Percentiles rank a stretch among this genome's conserved stretches.
Conservation (phyloP, 805 yeast species). For the Saccharomycopsis guyanensis region DNA sequence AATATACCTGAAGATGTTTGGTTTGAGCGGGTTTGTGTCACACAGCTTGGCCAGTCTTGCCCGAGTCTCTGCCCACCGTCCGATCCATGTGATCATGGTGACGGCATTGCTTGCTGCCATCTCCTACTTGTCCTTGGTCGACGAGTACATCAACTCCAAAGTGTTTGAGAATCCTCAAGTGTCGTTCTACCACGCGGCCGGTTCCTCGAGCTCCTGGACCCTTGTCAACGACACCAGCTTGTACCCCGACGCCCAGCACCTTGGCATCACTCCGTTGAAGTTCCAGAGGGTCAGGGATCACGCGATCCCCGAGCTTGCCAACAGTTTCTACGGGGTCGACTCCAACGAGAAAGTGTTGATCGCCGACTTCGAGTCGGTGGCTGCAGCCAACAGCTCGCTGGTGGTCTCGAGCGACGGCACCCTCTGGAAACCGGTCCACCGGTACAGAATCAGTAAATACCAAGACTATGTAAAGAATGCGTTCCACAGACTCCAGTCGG, state of each 20-base stretch:
- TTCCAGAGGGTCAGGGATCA: conserved; percentile 41
- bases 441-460: conserved; percentile 48
- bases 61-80: conserved; percentile 61
- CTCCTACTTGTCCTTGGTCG: conserved; percentile 69
- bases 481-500: conserved; percentile 33
- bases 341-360: conserved; percentile 38
- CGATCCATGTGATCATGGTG: conserved; percentile 75
- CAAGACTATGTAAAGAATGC: conserved; percentile 42
- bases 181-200: conserved; percentile 32
- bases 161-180: conserved; percentile 21
- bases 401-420: conserved; percentile 35
- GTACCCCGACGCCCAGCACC: conserved; percentile 38
- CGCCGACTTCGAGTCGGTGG: conserved; percentile 27
- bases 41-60: conserved; percentile 40
- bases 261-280: conserved; percentile 47
- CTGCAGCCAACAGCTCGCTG: conserved; percentile 22
- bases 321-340: conserved; percentile 34
- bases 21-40: conserved; percentile 15
- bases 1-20: too few relatives aligned
- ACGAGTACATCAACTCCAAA: conserved; percentile 42
- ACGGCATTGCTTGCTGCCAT: conserved; percentile 70
- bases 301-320: conserved; percentile 35
- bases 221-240: conserved; percentile 33
- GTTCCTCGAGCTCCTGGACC: conserved; percentile 36
- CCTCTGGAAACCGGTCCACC: conserved; percentile 50